Base-by-base conservation (phyloP, 345 rosid species). In the Salix caprea region DNA sequence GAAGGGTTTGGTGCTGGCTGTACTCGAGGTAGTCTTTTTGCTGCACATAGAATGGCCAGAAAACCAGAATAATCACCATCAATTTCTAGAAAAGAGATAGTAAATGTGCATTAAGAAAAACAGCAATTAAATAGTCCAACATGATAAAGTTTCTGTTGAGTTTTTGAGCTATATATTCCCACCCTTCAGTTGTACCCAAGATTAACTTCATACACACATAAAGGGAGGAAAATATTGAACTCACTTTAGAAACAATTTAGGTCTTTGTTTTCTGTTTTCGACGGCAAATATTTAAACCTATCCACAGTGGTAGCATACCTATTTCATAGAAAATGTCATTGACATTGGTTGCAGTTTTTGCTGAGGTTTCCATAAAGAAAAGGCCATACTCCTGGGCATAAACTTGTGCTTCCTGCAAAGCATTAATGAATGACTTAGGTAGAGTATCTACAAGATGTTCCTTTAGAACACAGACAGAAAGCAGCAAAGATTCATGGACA, bases 331-430 rank as follows among this genome's bases (percentile, higher is more conserved):
- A 92, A 75, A 92, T 85, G 75, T 90, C 92, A 81, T 91, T 91
- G 79, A 90, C 97, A 77, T 92, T 92, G 13, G 78, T 74, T 26
- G 97, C 91, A 9, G 90, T 84, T 83, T 92, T 92, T 1, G 97
- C 97, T 46, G 97, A 92, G 70, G 96, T 87, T 82, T 92, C 97
- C 88, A 91, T 84, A 84, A 92, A 92, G 90, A 92, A 88, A 66
- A 92, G 90, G 79, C 88, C 89, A 82, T 88, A 88, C 83, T 91
- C 97, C 84, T 84, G 90, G 26, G 96, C 96, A 86, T 86, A 92
- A 3, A 52, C 68, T 74, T 82, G 86, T 58, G 90, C 97, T 76
- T 91, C 99, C 99, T 96, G 88, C 82, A 79, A 81, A 26, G 36
- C 13, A 83, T 50, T n/a, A 64, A 10, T 15, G 37, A 65, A 46